phyloP scores from a whole-genome alignment of 768 basidiomycete genomes.

The Agaricus sinodeliciosus region DNA sequence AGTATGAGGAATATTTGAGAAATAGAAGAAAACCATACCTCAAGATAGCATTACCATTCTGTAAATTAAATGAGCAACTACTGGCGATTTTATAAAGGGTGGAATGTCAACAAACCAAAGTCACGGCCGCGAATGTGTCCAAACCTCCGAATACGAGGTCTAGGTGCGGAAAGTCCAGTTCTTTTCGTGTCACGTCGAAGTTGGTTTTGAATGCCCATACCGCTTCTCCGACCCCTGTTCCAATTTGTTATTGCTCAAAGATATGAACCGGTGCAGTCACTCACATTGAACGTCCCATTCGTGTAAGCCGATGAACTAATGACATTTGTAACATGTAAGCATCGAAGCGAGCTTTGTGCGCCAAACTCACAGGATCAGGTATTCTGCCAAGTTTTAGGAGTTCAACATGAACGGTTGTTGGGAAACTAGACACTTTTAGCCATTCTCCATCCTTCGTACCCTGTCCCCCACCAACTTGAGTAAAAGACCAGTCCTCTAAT shows the following conservation, averaged over 20 bases:
- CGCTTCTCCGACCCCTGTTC: constrained; percentile 79
- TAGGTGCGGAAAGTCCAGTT: constrained; percentile 38
- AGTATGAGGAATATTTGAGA: neutral
- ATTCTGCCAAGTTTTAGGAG: constrained; percentile 67
- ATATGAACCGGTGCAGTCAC: constrained; percentile 14
- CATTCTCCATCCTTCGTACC: constrained; percentile 61
- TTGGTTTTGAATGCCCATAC: constrained; percentile 78
- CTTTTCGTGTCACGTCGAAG: constrained; percentile 45
- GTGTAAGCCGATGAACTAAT: constrained; percentile 65
- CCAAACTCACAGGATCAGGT: constrained; percentile 60
- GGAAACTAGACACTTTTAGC: constrained; percentile 57
- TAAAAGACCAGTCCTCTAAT: constrained; percentile 56
- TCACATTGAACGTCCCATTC: constrained; percentile 92
- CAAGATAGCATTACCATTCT: constrained; percentile 74
- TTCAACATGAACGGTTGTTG: constrained; percentile 86
- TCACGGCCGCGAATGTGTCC: constrained; percentile 80
- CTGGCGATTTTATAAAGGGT: neutral
- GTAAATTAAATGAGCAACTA: neutral
- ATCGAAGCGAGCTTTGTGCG: neutral
- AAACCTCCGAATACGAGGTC: constrained; percentile 89
- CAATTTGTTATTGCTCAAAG: neutral
- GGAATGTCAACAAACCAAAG: constrained; percentile 40
- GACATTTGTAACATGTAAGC: neutral
- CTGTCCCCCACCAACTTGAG: constrained; percentile 55
- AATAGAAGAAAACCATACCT: constrained; percentile 32